phyloP scores from a whole-genome alignment of 192 early-diverging fungal species.

The Thamnidium elegans region DNA sequence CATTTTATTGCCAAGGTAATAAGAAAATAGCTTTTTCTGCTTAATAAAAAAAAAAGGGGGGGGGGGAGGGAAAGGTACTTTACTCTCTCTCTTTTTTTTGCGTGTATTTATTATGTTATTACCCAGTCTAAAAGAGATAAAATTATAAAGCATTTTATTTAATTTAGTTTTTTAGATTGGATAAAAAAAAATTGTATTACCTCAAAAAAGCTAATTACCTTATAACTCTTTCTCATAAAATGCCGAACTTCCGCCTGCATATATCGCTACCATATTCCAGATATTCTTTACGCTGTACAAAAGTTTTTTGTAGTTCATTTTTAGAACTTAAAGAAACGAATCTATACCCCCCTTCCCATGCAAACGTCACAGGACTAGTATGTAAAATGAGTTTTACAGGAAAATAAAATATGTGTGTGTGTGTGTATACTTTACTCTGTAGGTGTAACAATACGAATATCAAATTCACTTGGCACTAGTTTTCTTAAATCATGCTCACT shows the following conservation, averaged over 20 bases:
- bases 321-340: constrained; percentile 43
- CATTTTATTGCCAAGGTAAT: too few species aligned
- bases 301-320: constrained; percentile 41
- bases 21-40: too few species aligned
- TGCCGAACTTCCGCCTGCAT: constrained; percentile 49
- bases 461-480: constrained; percentile 53
- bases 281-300: constrained; percentile 63
- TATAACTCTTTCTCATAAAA: constrained; percentile 8
- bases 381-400: constrained; percentile 1
- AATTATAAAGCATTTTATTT: too few species aligned
- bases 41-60: too few species aligned
- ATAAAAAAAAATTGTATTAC: too few species aligned
- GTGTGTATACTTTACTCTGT: constrained; percentile 58
- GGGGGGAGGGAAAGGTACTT: too few species aligned
- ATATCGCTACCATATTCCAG: constrained; percentile 57
- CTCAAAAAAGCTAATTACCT: too few species aligned
- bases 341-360: constrained; percentile 56
- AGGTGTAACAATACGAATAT: constrained; percentile 52
- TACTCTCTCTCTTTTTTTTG: too few species aligned
- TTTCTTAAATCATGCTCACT: constrained; percentile 50
- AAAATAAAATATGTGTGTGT: too few species aligned
- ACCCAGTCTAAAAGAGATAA: too few species aligned
- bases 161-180: too few species aligned
- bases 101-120: too few species aligned
- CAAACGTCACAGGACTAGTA: constrained; percentile 53